Percentiles rank a stretch among this genome's conserved stretches.
Conservation (phyloP, 2,329 filamentous ascomycete genomes). For the Penicillium expansum region DNA sequence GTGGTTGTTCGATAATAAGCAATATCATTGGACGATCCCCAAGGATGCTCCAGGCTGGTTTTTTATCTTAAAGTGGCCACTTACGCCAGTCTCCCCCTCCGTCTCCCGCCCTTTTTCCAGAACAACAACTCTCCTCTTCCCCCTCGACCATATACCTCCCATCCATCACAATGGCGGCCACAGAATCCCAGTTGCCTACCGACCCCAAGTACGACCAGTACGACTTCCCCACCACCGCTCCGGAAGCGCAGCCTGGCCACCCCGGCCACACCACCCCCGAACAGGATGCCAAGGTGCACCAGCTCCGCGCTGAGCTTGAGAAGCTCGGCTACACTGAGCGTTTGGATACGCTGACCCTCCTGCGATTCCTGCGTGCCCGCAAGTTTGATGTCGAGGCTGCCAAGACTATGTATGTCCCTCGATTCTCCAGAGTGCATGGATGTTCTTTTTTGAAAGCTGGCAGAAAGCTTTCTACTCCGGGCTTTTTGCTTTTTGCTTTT, state of each 20-base stretch:
- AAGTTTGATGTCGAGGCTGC: slow-evolving; percentile 86
- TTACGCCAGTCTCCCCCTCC: slow-evolving; percentile 19
- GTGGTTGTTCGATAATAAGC: neutral
- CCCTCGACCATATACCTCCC: slow-evolving; percentile 9
- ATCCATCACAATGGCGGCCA: slow-evolving; percentile 31
- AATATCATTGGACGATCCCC: neutral
- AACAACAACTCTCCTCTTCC: slow-evolving; percentile 7
- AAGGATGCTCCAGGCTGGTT: neutral
- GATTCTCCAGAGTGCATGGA: slow-evolving; percentile 1
- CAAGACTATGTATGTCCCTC: slow-evolving; percentile 75
- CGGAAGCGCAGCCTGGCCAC: slow-evolving; percentile 70
- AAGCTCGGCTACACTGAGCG: slow-evolving; percentile 75
- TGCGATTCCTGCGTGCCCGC: slow-evolving; percentile 87
- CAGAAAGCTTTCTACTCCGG: neutral
- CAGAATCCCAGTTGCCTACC: slow-evolving; percentile 47
- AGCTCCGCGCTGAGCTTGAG: slow-evolving; percentile 84
- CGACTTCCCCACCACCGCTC: slow-evolving; percentile 80
- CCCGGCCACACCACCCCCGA: slow-evolving; percentile 80
- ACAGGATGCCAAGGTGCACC: slow-evolving; percentile 85
- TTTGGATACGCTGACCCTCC: slow-evolving; percentile 87
- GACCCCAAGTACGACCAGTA: slow-evolving; percentile 95
- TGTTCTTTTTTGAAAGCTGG: neutral
- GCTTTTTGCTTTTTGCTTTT: neutral
- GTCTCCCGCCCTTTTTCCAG: slow-evolving; percentile 21
- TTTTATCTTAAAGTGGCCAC: slow-evolving; percentile 22